phyloP scores from a whole-genome alignment of 2,329 filamentous ascomycete genomes.

The Pleoardoris graminearum region DNA sequence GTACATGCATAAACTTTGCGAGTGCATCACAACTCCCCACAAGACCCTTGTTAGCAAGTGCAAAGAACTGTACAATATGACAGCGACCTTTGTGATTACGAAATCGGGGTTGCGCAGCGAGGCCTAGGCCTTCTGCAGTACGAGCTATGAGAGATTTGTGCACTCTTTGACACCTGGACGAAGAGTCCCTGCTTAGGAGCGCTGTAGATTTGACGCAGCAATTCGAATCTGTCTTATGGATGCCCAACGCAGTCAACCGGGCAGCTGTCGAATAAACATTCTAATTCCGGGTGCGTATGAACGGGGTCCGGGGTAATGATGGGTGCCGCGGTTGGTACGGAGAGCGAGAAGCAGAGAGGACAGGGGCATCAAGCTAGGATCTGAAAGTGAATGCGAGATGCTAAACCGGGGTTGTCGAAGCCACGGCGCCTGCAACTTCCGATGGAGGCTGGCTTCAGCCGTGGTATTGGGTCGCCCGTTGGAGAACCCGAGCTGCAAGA shows the following conservation, averaged over 20 bases:
- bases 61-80: too few species aligned
- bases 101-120: too few species aligned
- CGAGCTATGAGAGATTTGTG: too few species aligned
- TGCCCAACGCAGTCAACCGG: neutral
- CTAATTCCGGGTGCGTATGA: neutral
- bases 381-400: constrained; percentile 11
- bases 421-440: constrained; percentile 20
- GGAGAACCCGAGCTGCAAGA: constrained; percentile 11
- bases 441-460: constrained; percentile 18
- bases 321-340: neutral
- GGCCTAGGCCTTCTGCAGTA: too few species aligned
- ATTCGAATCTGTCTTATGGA: neutral
- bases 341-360: neutral
- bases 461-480: constrained; percentile 28
- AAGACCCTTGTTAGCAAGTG: too few species aligned
- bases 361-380: neutral
- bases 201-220: neutral
- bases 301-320: neutral
- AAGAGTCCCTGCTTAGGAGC: neutral
- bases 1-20: too few species aligned
- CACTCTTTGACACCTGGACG: neutral
- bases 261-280: neutral
- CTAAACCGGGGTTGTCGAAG: too few species aligned
- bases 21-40: too few species aligned
- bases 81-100: too few species aligned